A percentile compares a stretch with the other conserved stretches of the same genome.
Conservation (phyloP, 148 eudicot species). For the Pouteria glomerata region DNA sequence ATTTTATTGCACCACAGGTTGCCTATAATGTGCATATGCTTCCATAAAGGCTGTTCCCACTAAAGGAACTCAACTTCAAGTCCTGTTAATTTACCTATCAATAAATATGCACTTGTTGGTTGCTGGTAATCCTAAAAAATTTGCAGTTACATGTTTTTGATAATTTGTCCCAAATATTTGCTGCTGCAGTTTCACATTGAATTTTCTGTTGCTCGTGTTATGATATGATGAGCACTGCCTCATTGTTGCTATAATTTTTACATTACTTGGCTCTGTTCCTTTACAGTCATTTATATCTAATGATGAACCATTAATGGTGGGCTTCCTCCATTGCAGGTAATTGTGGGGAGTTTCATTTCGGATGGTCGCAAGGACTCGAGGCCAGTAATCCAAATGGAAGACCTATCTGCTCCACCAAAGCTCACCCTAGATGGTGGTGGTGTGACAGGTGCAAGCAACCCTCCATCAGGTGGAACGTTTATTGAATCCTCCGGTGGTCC, state of each 20-base stretch:
- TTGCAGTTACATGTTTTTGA: too few relatives aligned
- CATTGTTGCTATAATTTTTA: background rate
- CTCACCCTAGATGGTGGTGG: conserved; percentile 28
- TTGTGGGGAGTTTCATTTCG: conserved; percentile 61
- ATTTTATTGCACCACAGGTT: background rate
- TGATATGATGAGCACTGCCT: too few relatives aligned
- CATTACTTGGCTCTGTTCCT: background rate
- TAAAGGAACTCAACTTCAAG: too few relatives aligned
- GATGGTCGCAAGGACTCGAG: conserved; percentile 38
- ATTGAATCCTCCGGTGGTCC: conserved; percentile 74
- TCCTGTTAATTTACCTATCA: background rate
- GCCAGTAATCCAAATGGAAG: conserved; percentile 32
- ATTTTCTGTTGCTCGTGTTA: background rate
- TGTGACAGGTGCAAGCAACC: conserved; percentile 50
- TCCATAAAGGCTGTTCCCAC: background rate
- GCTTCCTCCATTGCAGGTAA: conserved; percentile 41
- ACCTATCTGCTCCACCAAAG: conserved; percentile 33
- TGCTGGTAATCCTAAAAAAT: too few relatives aligned
- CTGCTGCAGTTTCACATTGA: background rate
- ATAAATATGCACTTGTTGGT: too few relatives aligned
- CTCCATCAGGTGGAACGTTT: conserved; percentile 59
- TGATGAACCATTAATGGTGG: background rate
- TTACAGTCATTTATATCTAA: background rate
- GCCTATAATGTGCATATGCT: background rate
- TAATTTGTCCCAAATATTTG: too few relatives aligned